Evolutionary conservation across 352 stramenopile genomes (phyloP).

Genomic region (Achlya hypogyna): DNA sequence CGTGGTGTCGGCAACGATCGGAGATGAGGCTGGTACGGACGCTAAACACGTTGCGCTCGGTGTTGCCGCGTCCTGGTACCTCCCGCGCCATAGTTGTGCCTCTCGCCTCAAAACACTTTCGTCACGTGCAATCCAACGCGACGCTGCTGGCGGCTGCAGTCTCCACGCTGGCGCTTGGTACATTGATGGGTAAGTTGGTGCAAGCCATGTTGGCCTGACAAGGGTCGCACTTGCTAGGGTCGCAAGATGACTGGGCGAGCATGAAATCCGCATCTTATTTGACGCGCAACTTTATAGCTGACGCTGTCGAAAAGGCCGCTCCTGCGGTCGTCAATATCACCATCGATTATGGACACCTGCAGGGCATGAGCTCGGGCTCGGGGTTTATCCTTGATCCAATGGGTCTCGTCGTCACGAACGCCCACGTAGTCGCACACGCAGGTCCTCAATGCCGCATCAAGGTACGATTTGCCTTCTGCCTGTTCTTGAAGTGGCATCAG

Average conservation of each 20-base stretch:
- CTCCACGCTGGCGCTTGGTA: not conserved
- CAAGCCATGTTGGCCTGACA: not conserved
- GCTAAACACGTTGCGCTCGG: too few relatives aligned
- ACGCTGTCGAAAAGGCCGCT: constrained; percentile 82
- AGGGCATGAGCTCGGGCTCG: constrained; percentile 74
- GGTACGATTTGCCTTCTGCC: constrained; percentile 24
- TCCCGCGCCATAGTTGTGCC: too few relatives aligned
- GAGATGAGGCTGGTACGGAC: too few relatives aligned
- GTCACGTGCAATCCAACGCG: too few relatives aligned
- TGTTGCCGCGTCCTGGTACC: too few relatives aligned
- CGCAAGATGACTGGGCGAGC: not conserved
- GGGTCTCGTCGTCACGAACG: constrained; percentile 89
- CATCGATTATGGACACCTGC: constrained; percentile 46
- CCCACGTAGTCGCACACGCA: constrained; percentile 81
- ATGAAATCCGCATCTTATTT: constrained; percentile 23
- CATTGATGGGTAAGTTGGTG: not conserved
- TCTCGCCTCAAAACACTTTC: too few relatives aligned
- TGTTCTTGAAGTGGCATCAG: constrained; percentile 19
- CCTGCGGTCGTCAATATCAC: constrained; percentile 86
- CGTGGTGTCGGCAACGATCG: too few relatives aligned
- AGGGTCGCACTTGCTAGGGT: not conserved
- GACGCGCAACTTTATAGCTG: constrained; percentile 79
- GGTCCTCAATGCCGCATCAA: constrained; percentile 77
- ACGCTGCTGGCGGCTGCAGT: not conserved
- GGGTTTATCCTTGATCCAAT: constrained; percentile 87